A percentile compares a stretch with the other conserved stretches of the same genome.
These are phyloP conservation scores for Coccomyxa sp. DNA, from an alignment of 139 green algal species.

Conservation along the genomic window DNA sequence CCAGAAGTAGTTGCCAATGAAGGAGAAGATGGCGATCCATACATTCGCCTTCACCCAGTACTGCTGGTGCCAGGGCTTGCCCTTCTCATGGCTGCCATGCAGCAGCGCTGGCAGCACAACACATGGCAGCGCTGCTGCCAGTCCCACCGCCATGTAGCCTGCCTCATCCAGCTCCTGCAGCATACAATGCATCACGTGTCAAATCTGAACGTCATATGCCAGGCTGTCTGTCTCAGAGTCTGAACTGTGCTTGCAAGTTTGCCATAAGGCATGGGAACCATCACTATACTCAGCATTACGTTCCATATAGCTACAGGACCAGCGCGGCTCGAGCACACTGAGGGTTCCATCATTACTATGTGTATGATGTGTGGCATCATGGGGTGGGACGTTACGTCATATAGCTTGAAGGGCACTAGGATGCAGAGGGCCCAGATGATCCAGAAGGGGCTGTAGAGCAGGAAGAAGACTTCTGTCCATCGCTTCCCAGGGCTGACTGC, in stretches of 20 bases:
- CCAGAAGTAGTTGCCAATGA: conserved; percentile 99
- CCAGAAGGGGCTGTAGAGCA: conserved; percentile 89
- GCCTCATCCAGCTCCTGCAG: conserved; percentile 23
- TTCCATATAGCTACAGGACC: no score
- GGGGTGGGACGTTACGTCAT: conserved; percentile 63
- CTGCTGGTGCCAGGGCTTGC: conserved; percentile 66
- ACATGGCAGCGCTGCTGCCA: conserved; percentile 65
- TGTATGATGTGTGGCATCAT: neutral
- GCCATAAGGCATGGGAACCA: no score
- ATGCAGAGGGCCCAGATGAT: conserved; percentile 85
- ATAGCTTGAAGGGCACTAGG: conserved; percentile 88
- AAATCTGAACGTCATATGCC: neutral
- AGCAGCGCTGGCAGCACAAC: conserved; percentile 74
- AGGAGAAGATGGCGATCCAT: conserved; percentile 96
- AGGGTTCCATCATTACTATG: no score
- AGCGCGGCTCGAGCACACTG: neutral
- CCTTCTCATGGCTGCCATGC: conserved; percentile 57
- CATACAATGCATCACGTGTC: conserved; percentile 1
- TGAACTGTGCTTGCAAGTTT: no score
- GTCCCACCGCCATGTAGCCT: conserved; percentile 84
- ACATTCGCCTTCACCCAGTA: conserved; percentile 97
- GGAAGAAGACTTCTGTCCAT: conserved; percentile 88
- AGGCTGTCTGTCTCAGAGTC: no score
- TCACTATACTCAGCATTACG: no score
- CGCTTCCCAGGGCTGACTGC: conserved; percentile 68